Percentiles rank a stretch among this genome's conserved stretches.
Evolutionary conservation across 2,329 filamentous ascomycete genomes (phyloP).

Genomic region (Onygenales sp.): DNA sequence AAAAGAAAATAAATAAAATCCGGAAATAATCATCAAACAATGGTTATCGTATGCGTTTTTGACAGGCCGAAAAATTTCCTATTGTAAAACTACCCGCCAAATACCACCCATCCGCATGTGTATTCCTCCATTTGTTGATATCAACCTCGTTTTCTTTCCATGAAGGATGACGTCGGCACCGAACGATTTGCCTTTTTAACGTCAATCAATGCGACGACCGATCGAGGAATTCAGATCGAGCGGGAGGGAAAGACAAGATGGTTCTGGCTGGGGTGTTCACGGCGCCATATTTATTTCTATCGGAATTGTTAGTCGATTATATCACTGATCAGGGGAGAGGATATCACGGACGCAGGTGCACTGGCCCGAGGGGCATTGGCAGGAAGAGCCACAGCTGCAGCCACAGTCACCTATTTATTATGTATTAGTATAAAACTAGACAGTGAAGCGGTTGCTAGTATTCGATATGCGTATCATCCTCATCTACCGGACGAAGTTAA

Average conservation of each 20-base stretch:
- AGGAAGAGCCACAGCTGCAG: slow-evolving; percentile 2
- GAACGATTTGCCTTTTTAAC: too few species aligned
- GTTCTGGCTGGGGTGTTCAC: neutral
- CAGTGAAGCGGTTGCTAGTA: neutral
- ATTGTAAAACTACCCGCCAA: too few species aligned
- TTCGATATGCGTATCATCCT: neutral
- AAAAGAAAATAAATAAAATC: neutral
- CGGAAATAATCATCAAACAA: neutral
- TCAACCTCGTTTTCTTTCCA: too few species aligned
- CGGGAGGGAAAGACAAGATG: neutral
- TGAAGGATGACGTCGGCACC: too few species aligned
- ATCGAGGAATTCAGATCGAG: neutral
- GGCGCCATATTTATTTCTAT: neutral
- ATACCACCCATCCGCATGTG: too few species aligned
- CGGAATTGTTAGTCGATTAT: neutral
- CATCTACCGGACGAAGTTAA: neutral
- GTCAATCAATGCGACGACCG: too few species aligned
- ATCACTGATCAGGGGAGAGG: neutral
- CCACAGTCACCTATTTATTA: slow-evolving; percentile 2
- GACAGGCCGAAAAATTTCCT: too few species aligned
- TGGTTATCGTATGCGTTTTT: too few species aligned
- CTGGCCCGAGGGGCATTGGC: neutral
- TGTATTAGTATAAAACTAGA: neutral
- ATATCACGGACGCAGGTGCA: slow-evolving; percentile 1
- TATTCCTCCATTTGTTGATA: too few species aligned